Evolutionary conservation across 768 basidiomycete genomes (phyloP).

Genomic region (Suillus sp.): DNA sequence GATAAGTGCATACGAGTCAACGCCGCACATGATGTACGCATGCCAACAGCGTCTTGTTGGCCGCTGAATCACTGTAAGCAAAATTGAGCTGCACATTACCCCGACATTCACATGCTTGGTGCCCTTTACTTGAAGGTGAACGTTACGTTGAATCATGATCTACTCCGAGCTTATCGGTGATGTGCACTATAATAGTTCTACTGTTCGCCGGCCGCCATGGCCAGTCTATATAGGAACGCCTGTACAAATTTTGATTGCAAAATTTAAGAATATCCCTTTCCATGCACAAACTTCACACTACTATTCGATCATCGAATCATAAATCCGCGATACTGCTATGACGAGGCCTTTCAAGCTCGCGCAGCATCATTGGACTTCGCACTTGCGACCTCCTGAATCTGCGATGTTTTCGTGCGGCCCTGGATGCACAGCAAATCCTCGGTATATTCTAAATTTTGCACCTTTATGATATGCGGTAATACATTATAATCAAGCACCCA

Average conservation of each 20-base stretch:
- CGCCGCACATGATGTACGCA: too few relatives aligned
- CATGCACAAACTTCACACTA: background rate
- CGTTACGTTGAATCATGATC: too few relatives aligned
- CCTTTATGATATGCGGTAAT: background rate
- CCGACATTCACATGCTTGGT: background rate
- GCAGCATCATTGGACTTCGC: too few relatives aligned
- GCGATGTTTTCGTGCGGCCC: too few relatives aligned
- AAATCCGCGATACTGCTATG: background rate
- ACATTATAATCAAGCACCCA: background rate
- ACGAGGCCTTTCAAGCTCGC: background rate
- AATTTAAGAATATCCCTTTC: background rate
- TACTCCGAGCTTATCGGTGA: too few relatives aligned
- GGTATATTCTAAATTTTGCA: background rate
- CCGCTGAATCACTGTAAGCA: background rate
- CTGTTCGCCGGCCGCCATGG: background rate
- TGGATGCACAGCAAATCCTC: background rate
- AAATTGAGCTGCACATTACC: too few relatives aligned
- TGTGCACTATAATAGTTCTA: too few relatives aligned
- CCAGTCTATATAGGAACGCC: background rate
- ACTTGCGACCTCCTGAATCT: too few relatives aligned
- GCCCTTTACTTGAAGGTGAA: too few relatives aligned
- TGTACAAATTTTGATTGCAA: background rate
- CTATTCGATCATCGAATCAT: background rate
- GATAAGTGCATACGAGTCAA: background rate
- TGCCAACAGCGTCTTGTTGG: background rate